A percentile compares a stretch with the other conserved stretches of the same genome.
phyloP scores from a whole-genome alignment of 257 asterid species.

The Ajuga chamaepitys region DNA sequence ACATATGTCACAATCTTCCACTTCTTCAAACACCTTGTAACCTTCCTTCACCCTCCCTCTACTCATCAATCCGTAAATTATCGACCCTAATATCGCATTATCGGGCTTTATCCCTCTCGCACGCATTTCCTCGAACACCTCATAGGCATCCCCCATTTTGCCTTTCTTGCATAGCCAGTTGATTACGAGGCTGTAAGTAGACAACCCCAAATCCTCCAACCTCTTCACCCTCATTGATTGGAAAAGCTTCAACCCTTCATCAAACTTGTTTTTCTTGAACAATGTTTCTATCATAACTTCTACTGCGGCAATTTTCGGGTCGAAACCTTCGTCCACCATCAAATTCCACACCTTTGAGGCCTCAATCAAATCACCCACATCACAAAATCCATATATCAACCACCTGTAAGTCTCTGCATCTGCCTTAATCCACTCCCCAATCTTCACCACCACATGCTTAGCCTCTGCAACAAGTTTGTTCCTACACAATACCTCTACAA shows the following conservation, averaged over 20 bases:
- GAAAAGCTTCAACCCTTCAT: conserved; percentile 60
- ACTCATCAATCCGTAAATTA: conserved; percentile 45
- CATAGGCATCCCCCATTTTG: conserved; percentile 48
- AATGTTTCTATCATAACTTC: conserved; percentile 60
- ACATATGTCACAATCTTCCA: conserved; percentile 43
- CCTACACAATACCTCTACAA: conserved; percentile 49
- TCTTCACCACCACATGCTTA: conserved; percentile 52
- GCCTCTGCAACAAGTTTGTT: conserved; percentile 74
- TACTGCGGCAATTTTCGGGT: conserved; percentile 28
- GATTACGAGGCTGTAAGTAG: conserved; percentile 58
- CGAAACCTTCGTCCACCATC: conserved; percentile 70
- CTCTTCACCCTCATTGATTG: conserved; percentile 55
- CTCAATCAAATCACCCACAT: conserved; percentile 71
- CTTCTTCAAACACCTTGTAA: conserved; percentile 34
- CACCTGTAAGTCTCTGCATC: conserved; percentile 63
- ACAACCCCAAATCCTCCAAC: conserved; percentile 33
- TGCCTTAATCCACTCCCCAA: conserved; percentile 47
- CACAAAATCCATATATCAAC: conserved; percentile 75
- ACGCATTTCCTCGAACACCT: conserved; percentile 63
- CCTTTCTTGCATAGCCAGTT: conserved; percentile 80
- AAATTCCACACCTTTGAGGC: conserved; percentile 87
- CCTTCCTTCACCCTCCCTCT: conserved; percentile 68
- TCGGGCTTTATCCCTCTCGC: conserved; percentile 48
- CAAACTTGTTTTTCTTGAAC: conserved; percentile 52
- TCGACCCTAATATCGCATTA: conserved; percentile 40